Base-by-base conservation (phyloP, 495 filamentous ascomycete species). In the Tuber magnatum region DNA sequence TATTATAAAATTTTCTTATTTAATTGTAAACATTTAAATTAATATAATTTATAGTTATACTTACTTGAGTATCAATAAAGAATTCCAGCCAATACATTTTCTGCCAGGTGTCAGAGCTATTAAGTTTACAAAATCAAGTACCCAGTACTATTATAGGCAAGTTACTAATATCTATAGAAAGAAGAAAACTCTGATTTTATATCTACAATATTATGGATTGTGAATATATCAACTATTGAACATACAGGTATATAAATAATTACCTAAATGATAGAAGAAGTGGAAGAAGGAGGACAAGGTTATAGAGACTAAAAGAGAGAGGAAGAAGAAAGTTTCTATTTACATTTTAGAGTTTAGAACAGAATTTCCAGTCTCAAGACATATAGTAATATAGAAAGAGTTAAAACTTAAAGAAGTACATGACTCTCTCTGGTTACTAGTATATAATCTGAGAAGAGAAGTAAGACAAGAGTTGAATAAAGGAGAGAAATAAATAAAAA, bases 111-210 rank as follows among this genome's bases (percentile, higher is more conserved):
- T 38, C 0, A 28, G 43, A 68, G 42, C 73, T 0, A 75, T 71
- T 75, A 56, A 77, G 9, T 77, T 40, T 51, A 69, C 76, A 3
- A 43, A 41, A 24, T 40, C 35, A 24, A 61, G 69, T 40, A 72
- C 70, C 35, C 14, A 18, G 3, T 76, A 48, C 20, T 48, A 73
- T 16, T 70, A 76, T 22, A 20, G 38, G 9, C 72, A 77, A 22
- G 71, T 77, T 1, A 68, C 69, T 2, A 77, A 69, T 7, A 69
- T 24, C 2, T 77, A 74, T 7, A 38, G 51, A 4, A 77, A 71
- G 41, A 28, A 32, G 1, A 7, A 28, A 28, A 73, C 39, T 0
- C 0, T 46, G 0, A 5, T 75, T 22, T 10, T 32, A n/a, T 43
- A 71, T 35, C 2, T 51, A 20, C 1, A 46, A 8, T 75, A 75